Percentiles rank a stretch among this genome's conserved stretches.
Evolutionary conservation across 192 early-diverging fungal genomes (phyloP).

Genomic region (Linnemannia schmuckeri): DNA sequence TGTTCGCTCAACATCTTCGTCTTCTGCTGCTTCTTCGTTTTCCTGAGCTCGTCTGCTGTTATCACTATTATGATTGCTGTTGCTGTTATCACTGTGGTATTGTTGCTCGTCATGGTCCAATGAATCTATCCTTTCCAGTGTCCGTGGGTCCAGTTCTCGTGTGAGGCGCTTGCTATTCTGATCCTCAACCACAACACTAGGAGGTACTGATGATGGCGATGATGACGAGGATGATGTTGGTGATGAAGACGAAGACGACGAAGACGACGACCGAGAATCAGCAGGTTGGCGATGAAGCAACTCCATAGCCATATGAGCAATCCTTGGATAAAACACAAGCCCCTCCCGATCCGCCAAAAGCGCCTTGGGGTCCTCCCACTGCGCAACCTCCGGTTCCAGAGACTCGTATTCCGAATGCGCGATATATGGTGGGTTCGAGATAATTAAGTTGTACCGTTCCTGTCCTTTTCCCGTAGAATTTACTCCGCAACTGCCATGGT

Average conservation of each 20-base stretch:
- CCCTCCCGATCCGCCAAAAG: slow-evolving; percentile 77
- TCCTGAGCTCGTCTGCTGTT: not conserved
- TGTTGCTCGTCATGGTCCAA: not conserved
- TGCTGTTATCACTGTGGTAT: not conserved
- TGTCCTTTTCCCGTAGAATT: not conserved
- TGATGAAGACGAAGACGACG: not conserved
- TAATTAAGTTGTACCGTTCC: slow-evolving; percentile 75
- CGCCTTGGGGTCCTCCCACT: slow-evolving; percentile 89
- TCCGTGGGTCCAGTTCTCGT: not conserved
- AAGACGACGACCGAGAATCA: not conserved
- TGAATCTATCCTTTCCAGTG: not conserved
- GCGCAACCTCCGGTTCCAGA: slow-evolving; percentile 80
- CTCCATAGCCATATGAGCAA: slow-evolving; percentile 60
- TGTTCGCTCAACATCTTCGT: not conserved
- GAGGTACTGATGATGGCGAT: not conserved
- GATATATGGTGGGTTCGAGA: slow-evolving; percentile 95
- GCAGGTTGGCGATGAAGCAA: slow-evolving; percentile 29
- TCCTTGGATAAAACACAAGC: slow-evolving; percentile 67
- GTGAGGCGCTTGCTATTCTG: not conserved
- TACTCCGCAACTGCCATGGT: not conserved
- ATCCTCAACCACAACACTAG: not conserved
- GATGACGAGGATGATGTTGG: not conserved
- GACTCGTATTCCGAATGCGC: slow-evolving; percentile 72
- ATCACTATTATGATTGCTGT: not conserved
- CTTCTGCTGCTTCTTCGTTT: not conserved